Evolutionary conservation across 805 yeast genomes (phyloP), one percentile per base, ranked within the genome.

Genomic region (Diddensiella transvaalensis): DNA sequence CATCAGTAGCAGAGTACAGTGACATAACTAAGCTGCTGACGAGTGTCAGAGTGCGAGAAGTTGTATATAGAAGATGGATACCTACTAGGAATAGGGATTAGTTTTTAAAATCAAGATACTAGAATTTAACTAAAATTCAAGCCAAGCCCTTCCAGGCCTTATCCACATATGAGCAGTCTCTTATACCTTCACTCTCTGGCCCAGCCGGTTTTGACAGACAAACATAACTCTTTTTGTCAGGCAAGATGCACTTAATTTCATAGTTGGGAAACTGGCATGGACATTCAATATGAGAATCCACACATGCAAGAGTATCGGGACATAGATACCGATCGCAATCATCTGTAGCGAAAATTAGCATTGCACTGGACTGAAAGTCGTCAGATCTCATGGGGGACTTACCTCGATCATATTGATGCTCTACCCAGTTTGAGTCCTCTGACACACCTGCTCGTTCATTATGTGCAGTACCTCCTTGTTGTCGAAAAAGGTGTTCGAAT

Each of bases 221-320:
- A 13, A 90, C 74, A 60, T 72, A 84, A 47, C 77, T 77, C 26
- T 72, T 67, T 17, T 79, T 75, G 53, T 79, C 82, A 0, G 96
- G 95, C 36, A 87, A 69, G 1, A 76, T 62, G 65, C 99, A 93
- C 60, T 87, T 85, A 52, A 86, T 60, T 63, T 91, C 96, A 1
- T 95, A 82, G 50, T 81, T 79, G 1, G 96, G 93, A 61, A 80
- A 91, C 2, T 87, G 88, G 64, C 99, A 93, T 1, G 97, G 96
- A 64, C 99, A 93, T 44, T 83, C 85, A 4, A 74, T 56, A 0
- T 87, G 79, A 1, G 66, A 59, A 1, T 74, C 73, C 0, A 87
- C 99, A 69, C 99, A 93, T 6, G 73, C 73, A 36, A 82, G 71
- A 0, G 97, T 87, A 56, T 83, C 95, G 2, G 87, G 87, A 62